These are phyloP conservation scores for Decorospora gaudefroyi DNA, from an alignment of 2,329 filamentous ascomycete species.

Conservation along the genomic window DNA sequence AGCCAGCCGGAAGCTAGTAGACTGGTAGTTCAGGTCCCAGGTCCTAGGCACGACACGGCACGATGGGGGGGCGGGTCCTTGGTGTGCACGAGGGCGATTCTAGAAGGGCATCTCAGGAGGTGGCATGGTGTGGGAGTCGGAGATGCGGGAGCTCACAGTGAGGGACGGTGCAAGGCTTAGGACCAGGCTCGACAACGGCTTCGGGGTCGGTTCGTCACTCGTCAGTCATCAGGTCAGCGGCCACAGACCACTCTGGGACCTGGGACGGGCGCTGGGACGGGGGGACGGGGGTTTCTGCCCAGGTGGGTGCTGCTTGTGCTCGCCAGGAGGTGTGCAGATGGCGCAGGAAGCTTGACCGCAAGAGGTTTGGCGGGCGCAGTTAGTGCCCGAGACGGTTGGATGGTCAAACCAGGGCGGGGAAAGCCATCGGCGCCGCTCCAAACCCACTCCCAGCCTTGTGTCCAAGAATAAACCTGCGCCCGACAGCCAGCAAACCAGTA, in stretches of 20 bases:
- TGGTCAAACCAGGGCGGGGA: constrained; percentile 23
- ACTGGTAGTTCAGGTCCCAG: constrained; percentile 26
- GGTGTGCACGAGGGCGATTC: constrained; percentile 18
- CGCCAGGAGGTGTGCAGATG: constrained; percentile 28
- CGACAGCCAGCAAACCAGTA: no score
- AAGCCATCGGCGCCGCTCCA: constrained; percentile 19
- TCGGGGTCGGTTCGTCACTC: no score
- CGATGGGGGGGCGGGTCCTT: constrained; percentile 8
- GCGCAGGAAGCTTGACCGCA: constrained; percentile 18
- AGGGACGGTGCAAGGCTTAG: constrained; percentile 18
- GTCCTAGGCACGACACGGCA: constrained; percentile 32
- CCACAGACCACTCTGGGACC: constrained; percentile 24
- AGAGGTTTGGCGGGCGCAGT: constrained; percentile 13
- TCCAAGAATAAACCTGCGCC: constrained; percentile 1
- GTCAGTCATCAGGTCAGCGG: constrained; percentile 29
- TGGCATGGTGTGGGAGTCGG: constrained; percentile 28
- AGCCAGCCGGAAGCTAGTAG: constrained; percentile 25
- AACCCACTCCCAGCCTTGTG: constrained; percentile 11
- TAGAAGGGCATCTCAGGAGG: constrained; percentile 26
- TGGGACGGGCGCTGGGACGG: constrained; percentile 20
- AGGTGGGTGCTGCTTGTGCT: no score
- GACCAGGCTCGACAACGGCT: constrained; percentile 16
- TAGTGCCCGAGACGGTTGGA: constrained; percentile 30
- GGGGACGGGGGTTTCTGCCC: no score
- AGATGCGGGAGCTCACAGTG: constrained; percentile 20